Percentiles rank a stretch among this genome's conserved stretches.
These are phyloP conservation scores for Candida michaelii DNA, from an alignment of 805 yeast species.

Conservation along the genomic window DNA sequence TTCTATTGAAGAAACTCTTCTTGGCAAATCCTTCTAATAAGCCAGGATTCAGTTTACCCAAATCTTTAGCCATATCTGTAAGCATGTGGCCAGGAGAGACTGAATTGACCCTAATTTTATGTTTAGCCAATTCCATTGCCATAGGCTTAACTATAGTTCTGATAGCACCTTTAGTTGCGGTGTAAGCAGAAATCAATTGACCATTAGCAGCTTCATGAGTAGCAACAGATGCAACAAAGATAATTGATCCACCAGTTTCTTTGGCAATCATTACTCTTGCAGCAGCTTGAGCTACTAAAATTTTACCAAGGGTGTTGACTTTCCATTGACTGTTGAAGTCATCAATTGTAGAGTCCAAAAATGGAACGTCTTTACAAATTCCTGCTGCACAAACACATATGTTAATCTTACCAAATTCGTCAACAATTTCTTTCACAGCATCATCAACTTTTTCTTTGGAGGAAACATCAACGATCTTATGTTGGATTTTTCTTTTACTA, in stretches of 20 bases:
- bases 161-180: slow-evolving; percentile 10
- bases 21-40: too few relatives aligned
- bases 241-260: background rate
- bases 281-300: background rate
- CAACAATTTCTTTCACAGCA: too few relatives aligned
- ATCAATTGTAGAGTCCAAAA: too few relatives aligned
- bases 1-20: too few relatives aligned
- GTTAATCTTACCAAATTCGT: too few relatives aligned
- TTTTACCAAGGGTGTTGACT: background rate
- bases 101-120: slow-evolving; percentile 12
- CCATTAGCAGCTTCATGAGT: slow-evolving; percentile 1
- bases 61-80: too few relatives aligned
- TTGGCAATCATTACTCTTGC: background rate
- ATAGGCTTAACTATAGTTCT: slow-evolving; percentile 12
- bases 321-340: background rate
- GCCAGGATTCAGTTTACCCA: too few relatives aligned
- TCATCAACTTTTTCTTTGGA: too few relatives aligned
- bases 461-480: too few relatives aligned
- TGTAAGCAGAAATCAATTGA: slow-evolving; percentile 8
- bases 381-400: too few relatives aligned
- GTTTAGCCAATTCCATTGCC: slow-evolving; percentile 8
- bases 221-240: slow-evolving; percentile 2
- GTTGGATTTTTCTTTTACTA: too few relatives aligned
- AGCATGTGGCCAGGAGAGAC: slow-evolving; percentile 1
- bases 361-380: too few relatives aligned